Conservation (phyloP, 305 asterid genomes). For the Fraxinus platypoda region DNA sequence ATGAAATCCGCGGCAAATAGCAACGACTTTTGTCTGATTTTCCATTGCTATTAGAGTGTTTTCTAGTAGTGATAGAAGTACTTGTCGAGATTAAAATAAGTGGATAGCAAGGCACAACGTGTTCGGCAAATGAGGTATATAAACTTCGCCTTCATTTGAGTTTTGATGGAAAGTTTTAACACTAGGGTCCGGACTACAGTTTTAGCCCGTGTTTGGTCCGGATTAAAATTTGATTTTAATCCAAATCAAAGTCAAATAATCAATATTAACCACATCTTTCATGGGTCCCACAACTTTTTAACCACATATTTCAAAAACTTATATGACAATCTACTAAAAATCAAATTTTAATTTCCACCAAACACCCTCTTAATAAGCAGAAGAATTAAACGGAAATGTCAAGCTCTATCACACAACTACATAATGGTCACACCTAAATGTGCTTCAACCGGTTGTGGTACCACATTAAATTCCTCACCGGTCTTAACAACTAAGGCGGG, state of each 20-base stretch:
- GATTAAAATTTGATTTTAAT: too few species aligned
- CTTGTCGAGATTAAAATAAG: neutral
- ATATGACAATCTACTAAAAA: too few species aligned
- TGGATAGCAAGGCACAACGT: neutral
- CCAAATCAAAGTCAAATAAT: too few species aligned
- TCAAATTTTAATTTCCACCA: too few species aligned
- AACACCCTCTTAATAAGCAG: too few species aligned
- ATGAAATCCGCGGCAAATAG: neutral
- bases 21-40: neutral
- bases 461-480: constrained; percentile 24
- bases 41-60: neutral
- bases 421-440: neutral
- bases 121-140: neutral
- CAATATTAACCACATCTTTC: too few species aligned
- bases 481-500: neutral
- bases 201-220: too few species aligned
- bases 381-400: neutral
- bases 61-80: neutral
- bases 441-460: constrained; percentile 13
- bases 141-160: neutral
- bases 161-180: constrained; percentile 4
- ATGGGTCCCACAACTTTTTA: too few species aligned
- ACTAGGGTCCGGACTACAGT: neutral
- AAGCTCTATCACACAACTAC: constrained; percentile 1
- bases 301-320: too few species aligned